A percentile compares a stretch with the other conserved stretches of the same genome.
These are phyloP conservation scores for Polygonum maritimum DNA, from an alignment of 148 eudicot species.

Conservation along the genomic window DNA sequence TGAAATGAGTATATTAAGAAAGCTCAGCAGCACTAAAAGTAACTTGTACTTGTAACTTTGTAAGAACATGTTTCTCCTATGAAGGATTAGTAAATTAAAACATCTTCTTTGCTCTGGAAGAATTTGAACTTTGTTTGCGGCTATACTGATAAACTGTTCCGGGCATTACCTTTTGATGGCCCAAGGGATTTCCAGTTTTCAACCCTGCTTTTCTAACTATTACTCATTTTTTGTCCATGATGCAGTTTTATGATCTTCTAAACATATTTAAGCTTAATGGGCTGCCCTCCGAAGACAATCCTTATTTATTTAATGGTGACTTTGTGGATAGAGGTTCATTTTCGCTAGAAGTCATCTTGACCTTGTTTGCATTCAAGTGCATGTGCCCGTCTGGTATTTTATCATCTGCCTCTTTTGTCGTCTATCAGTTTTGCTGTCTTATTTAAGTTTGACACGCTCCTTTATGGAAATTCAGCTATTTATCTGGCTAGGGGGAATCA, in stretches of 20 bases:
- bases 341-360: conserved; percentile 87
- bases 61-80: too few relatives aligned
- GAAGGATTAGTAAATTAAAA: too few relatives aligned
- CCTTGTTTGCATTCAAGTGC: conserved; percentile 94
- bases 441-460: conserved; percentile 5
- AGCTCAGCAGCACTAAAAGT: too few relatives aligned
- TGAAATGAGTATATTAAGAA: too few relatives aligned
- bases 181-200: not conserved
- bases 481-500: conserved; percentile 91
- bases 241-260: conserved; percentile 92
- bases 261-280: conserved; percentile 96
- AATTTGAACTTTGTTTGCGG: too few relatives aligned
- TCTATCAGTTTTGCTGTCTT: not conserved
- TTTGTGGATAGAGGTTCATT: conserved; percentile 97
- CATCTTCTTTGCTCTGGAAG: too few relatives aligned
- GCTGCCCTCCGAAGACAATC: conserved; percentile 90
- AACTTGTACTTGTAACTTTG: too few relatives aligned
- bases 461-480: conserved; percentile 49
- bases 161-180: not conserved
- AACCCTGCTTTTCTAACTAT: not conserved
- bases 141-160: too few relatives aligned
- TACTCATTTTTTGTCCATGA: conserved; percentile 8
- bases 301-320: conserved; percentile 94
- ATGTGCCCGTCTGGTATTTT: conserved; percentile 81
- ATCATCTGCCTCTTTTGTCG: not conserved